These are phyloP conservation scores for Aspergillus sergii DNA, from an alignment of 2,329 filamentous ascomycete genomes.

Conservation along the genomic window DNA sequence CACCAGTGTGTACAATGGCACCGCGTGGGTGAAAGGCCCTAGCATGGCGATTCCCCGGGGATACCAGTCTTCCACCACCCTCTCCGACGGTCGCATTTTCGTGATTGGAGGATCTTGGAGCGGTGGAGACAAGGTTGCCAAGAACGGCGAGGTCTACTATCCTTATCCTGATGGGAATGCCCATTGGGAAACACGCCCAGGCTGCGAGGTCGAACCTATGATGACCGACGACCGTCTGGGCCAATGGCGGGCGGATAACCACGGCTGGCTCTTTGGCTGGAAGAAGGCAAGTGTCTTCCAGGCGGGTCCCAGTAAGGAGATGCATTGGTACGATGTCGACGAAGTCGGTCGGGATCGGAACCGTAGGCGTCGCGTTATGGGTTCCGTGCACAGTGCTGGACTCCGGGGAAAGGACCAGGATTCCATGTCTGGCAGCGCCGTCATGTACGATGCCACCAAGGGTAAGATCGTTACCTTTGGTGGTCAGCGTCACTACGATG, in stretches of 20 bases:
- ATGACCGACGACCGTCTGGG: conserved; percentile 56
- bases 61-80: conserved; percentile 56
- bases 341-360: conserved; percentile 16
- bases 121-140: conserved; percentile 49
- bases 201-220: conserved; percentile 51
- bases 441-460: conserved; percentile 33
- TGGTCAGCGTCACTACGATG: conserved; percentile 14
- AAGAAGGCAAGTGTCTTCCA: conserved; percentile 45
- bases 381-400: conserved; percentile 40
- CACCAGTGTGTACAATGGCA: conserved; percentile 53
- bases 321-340: conserved; percentile 59
- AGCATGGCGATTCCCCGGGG: conserved; percentile 54
- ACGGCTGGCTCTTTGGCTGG: conserved; percentile 22
- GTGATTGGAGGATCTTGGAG: conserved; percentile 62
- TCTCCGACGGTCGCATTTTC: conserved; percentile 59
- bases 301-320: conserved; percentile 56
- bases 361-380: conserved; percentile 23
- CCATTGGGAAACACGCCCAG: conserved; percentile 50
- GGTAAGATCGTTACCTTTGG: conserved; percentile 35
- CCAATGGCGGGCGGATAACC: conserved; percentile 41
- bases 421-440: conserved; percentile 17
- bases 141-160: conserved; percentile 61
- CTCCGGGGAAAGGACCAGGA: conserved; percentile 37
- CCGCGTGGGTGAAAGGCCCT: conserved; percentile 42
- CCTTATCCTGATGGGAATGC: conserved; percentile 47